Conservation (phyloP, 2,329 filamentous ascomycete genomes). For the Biscogniauxia mediterranea region DNA sequence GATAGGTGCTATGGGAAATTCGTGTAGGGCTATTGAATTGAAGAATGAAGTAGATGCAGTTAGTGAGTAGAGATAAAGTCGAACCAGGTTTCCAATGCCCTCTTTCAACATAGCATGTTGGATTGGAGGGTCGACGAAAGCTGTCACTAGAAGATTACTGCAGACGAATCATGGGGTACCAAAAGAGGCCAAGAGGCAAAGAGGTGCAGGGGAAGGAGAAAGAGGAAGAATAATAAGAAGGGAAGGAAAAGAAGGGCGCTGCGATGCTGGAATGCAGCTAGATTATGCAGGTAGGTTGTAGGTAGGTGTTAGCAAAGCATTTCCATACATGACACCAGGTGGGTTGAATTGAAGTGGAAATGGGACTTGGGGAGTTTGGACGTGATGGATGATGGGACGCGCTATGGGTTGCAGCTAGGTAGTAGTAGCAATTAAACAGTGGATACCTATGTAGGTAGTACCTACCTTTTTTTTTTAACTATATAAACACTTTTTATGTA, state of each 20-base stretch:
- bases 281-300: no score
- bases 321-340: neutral
- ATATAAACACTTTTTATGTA: neutral
- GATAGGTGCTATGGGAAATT: conserved; percentile 3
- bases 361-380: neutral
- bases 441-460: neutral
- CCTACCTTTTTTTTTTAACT: neutral
- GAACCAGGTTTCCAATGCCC: neutral
- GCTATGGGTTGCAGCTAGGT: neutral
- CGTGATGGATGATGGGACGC: neutral
- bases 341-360: neutral
- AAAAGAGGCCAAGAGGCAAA: neutral
- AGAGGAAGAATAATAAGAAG: no score
- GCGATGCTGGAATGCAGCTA: neutral
- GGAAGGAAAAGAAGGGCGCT: neutral
- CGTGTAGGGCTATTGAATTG: neutral
- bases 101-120: neutral
- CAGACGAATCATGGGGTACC: neutral
- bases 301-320: neutral
- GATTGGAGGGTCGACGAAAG: neutral
- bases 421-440: neutral
- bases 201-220: neutral
- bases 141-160: neutral
- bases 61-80: neutral
- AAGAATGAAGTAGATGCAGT: neutral